These are phyloP conservation scores for Claviceps monticola DNA, from an alignment of 2,329 filamentous ascomycete genomes.

Conservation along the genomic window DNA sequence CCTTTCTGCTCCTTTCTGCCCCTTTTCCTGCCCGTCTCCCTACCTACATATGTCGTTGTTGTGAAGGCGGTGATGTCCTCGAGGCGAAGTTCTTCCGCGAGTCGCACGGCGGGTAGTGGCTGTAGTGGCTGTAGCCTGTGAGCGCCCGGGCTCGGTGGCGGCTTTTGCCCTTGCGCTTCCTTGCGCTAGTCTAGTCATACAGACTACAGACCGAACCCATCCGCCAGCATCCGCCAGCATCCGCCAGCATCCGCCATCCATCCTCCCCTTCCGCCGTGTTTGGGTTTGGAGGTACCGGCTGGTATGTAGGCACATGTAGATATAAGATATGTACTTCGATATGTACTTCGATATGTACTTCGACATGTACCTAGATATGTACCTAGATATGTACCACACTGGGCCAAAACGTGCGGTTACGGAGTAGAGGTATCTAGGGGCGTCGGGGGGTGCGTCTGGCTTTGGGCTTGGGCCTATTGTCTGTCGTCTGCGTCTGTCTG, in stretches of 20 bases:
- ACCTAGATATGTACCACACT: no score
- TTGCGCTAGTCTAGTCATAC: conserved; percentile 7
- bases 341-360: no score
- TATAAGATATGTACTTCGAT: no score
- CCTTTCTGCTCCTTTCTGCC: not conserved
- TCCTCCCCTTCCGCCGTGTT: not conserved
- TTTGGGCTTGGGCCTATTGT: not conserved
- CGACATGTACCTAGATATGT: no score
- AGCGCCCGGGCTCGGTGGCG: conserved; percentile 4
- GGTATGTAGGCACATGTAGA: not conserved
- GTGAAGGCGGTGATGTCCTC: not conserved
- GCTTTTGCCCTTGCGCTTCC: conserved; percentile 6
- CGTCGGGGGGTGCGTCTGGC: not conserved
- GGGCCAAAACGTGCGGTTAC: no score
- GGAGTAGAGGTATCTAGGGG: not conserved
- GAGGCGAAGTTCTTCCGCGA: not conserved
- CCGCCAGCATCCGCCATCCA: not conserved
- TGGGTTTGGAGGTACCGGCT: not conserved
- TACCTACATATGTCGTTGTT: not conserved
- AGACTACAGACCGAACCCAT: conserved; percentile 4
- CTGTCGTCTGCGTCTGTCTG: not conserved
- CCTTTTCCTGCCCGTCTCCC: not conserved
- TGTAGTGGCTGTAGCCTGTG: not conserved
- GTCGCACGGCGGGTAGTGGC: not conserved
- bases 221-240: not conserved